These are phyloP conservation scores for Paxillus involutus DNA, from an alignment of 768 basidiomycete genomes.

Conservation along the genomic window DNA sequence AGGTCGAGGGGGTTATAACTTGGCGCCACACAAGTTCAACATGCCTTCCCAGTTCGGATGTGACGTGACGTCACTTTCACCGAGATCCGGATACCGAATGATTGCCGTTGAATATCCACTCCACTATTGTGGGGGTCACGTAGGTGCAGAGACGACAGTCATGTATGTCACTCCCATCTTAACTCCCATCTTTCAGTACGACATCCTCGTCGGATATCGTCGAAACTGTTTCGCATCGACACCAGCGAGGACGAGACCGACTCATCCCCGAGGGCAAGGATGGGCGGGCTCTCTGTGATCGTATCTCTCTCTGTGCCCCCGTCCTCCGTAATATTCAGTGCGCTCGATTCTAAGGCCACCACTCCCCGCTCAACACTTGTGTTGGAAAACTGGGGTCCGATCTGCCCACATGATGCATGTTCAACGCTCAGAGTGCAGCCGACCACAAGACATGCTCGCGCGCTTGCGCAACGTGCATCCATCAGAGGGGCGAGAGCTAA, in stretches of 20 bases:
- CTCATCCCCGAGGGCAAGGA: too few species aligned
- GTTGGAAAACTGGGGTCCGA: too few species aligned
- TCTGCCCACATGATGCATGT: not conserved
- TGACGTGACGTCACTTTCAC: slow-evolving; percentile 20
- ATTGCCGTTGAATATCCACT: too few species aligned
- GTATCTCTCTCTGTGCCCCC: too few species aligned
- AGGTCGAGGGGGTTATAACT: slow-evolving; percentile 1
- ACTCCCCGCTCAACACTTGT: slow-evolving; percentile 19
- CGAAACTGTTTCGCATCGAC: too few species aligned
- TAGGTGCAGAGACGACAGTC: too few species aligned
- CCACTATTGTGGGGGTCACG: not conserved
- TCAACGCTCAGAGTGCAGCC: slow-evolving; percentile 19
- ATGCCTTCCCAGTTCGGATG: slow-evolving; percentile 5
- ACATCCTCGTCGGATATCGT: too few species aligned
- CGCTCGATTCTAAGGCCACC: not conserved
- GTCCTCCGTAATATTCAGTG: too few species aligned
- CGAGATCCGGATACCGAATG: too few species aligned
- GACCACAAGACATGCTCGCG: slow-evolving; percentile 19
- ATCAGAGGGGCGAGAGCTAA: not conserved
- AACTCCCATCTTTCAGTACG: not conserved
- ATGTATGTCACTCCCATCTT: too few species aligned
- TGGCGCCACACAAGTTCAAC: slow-evolving; percentile 19
- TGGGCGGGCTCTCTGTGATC: too few species aligned
- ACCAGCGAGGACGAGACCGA: too few species aligned
- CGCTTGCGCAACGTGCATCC: slow-evolving; percentile 20